Evolutionary conservation across 768 basidiomycete species (phyloP).

Genomic region (Lactarius sanguifluus): DNA sequence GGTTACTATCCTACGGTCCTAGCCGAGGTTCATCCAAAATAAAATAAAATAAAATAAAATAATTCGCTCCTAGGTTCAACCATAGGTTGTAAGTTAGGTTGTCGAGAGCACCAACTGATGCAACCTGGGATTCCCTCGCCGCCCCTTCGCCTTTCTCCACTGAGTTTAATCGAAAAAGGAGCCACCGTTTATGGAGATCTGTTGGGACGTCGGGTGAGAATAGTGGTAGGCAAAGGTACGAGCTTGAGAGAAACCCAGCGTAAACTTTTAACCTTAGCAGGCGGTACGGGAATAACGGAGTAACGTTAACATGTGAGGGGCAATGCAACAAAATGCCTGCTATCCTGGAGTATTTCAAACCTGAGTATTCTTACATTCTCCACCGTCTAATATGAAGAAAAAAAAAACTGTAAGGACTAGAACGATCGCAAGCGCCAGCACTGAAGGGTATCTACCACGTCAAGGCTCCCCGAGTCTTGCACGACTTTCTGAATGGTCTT

Average conservation of each 20-base stretch:
- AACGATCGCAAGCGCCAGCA: neutral
- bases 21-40: too few species aligned
- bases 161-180: conserved; percentile 4
- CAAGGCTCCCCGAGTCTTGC: conserved; percentile 18
- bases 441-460: conserved; percentile 20
- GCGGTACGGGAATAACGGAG: too few species aligned
- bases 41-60: too few species aligned
- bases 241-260: conserved; percentile 1
- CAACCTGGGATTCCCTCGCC: neutral
- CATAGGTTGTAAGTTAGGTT: too few species aligned
- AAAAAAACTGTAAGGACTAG: neutral
- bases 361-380: conserved; percentile 24
- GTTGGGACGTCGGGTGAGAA: neutral
- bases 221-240: neutral
- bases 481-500: conserved; percentile 11
- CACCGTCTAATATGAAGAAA: conserved; percentile 17
- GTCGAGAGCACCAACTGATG: neutral
- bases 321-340: neutral
- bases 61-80: neutral
- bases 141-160: neutral
- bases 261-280: conserved; percentile 19
- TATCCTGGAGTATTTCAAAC: neutral
- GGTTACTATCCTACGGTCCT: too few species aligned
- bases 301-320: neutral
- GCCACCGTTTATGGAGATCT: conserved; percentile 20